These are phyloP conservation scores for Colletotrichum eremochloae DNA, from an alignment of 2,329 filamentous ascomycete genomes.

Conservation along the genomic window DNA sequence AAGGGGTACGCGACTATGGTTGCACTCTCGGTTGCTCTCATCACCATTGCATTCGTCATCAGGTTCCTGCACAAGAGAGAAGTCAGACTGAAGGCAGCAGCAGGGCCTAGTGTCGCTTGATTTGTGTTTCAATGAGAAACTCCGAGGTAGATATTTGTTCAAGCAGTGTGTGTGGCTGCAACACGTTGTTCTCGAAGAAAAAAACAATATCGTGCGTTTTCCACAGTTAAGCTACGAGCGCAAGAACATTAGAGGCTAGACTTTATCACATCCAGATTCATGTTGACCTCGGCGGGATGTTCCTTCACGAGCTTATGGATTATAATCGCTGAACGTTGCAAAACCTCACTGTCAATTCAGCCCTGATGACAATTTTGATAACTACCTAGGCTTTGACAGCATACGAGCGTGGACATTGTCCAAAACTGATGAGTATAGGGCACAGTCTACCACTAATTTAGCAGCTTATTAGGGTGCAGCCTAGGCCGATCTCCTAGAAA, in stretches of 20 bases:
- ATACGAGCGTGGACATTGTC: not conserved
- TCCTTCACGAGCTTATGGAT: not conserved
- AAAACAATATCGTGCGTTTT: not conserved
- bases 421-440: not conserved
- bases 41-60: conserved; percentile 63
- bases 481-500: conserved; percentile 8
- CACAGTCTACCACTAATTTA: not conserved
- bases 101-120: conserved; percentile 1
- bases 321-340: not conserved
- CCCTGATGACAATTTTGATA: not conserved
- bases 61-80: conserved; percentile 61
- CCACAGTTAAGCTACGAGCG: not conserved
- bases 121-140: rapidly evolving
- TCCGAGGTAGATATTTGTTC: too few relatives aligned
- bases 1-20: conserved; percentile 57
- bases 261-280: not conserved
- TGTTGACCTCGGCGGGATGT: not conserved
- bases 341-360: not conserved
- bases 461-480: not conserved
- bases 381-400: not conserved
- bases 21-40: conserved; percentile 60
- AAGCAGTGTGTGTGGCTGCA: not conserved
- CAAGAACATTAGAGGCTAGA: not conserved
- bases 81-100: conserved; percentile 20
- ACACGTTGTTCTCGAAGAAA: not conserved